Evolutionary conservation across 768 basidiomycete genomes (phyloP).

Genomic region (Rubroboletus satanas): DNA sequence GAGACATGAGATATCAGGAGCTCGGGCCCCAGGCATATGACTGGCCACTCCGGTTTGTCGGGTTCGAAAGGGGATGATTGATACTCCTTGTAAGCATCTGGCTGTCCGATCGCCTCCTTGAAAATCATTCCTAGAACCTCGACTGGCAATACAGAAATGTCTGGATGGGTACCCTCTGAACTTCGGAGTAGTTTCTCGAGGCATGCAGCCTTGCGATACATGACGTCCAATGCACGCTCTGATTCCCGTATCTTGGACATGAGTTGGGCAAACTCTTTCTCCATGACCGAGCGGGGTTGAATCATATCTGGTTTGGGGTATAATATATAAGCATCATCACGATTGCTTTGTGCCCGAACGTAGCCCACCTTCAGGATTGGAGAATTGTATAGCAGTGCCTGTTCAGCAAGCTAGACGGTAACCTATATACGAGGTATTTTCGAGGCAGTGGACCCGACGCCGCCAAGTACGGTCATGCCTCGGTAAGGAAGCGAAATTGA

Average conservation of each 20-base stretch:
- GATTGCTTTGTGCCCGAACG: background rate
- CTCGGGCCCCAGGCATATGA: conserved; percentile 21
- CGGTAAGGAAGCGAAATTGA: conserved; percentile 9
- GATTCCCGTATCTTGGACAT: conserved; percentile 21
- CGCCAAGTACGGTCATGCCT: background rate
- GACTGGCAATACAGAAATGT: conserved; percentile 22
- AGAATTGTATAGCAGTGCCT: background rate
- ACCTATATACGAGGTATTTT: conserved; percentile 13
- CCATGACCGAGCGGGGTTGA: conserved; percentile 3
- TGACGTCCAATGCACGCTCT: conserved; percentile 14
- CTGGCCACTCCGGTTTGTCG: conserved; percentile 9
- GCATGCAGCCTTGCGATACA: conserved; percentile 18
- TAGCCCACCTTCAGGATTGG: conserved; percentile 10
- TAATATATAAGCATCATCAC: background rate
- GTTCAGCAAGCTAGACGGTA: background rate
- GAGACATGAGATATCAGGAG: conserved; percentile 42
- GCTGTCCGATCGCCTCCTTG: conserved; percentile 11
- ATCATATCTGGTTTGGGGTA: conserved; percentile 4
- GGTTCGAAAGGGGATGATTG: background rate
- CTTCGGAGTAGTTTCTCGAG: conserved; percentile 8
- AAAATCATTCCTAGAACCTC: conserved; percentile 29
- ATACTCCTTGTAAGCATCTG: conserved; percentile 1
- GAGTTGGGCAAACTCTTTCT: conserved; percentile 15
- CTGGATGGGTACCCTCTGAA: background rate
- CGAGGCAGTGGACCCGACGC: conserved; percentile 5